These are phyloP conservation scores for Nemania sp. DNA, from an alignment of 2,329 filamentous ascomycete species.

Conservation along the genomic window DNA sequence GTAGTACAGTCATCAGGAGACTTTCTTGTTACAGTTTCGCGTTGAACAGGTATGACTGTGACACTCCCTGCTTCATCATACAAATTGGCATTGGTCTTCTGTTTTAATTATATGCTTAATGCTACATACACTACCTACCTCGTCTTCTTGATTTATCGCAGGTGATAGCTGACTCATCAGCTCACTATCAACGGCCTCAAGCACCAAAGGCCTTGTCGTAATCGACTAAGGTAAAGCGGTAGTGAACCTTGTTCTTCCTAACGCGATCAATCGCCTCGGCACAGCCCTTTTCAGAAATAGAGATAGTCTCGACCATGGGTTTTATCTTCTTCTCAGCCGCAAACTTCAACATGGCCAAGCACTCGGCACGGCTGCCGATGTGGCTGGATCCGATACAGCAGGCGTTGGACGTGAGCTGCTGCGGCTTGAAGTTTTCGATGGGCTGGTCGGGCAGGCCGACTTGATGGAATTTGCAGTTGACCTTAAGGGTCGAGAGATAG, in stretches of 20 bases:
- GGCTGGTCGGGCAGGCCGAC: slow-evolving; percentile 67
- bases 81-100: neutral
- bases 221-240: slow-evolving; percentile 76
- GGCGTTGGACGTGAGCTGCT: slow-evolving; percentile 57
- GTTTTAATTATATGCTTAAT: neutral
- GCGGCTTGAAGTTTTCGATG: slow-evolving; percentile 57
- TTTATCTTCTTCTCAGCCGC: slow-evolving; percentile 66
- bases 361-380: slow-evolving; percentile 71
- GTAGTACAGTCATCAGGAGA: too few relatives aligned
- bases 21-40: too few relatives aligned
- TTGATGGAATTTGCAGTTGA: slow-evolving; percentile 68
- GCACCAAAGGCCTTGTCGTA: slow-evolving; percentile 74
- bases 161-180: neutral
- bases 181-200: slow-evolving; percentile 13
- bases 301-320: slow-evolving; percentile 67
- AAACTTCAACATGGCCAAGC: slow-evolving; percentile 68
- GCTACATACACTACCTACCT: too few relatives aligned
- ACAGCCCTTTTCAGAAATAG: slow-evolving; percentile 74
- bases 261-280: slow-evolving; percentile 77
- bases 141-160: too few relatives aligned
- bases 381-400: slow-evolving; percentile 62
- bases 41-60: too few relatives aligned
- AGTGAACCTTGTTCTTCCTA: slow-evolving; percentile 77
- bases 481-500: slow-evolving; percentile 64
- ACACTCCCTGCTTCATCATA: neutral